Conservation (phyloP, 2,329 filamentous ascomycete species). For the Diaporthe citriasiana region DNA sequence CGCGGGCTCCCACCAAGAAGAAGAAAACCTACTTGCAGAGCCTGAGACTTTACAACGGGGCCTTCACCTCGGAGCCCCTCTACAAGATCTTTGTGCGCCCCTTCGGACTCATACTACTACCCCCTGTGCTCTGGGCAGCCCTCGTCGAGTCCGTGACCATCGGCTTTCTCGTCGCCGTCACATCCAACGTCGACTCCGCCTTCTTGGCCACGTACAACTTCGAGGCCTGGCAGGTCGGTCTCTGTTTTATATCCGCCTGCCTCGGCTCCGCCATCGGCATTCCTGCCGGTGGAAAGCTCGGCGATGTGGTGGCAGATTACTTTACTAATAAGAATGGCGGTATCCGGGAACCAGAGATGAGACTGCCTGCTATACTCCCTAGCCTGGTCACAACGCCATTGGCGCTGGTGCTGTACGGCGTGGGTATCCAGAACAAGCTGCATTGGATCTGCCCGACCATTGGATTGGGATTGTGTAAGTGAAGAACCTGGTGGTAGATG, state of each 20-base stretch:
- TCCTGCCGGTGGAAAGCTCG: constrained; percentile 63
- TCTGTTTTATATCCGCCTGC: constrained; percentile 65
- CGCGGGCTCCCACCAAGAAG: constrained; percentile 21
- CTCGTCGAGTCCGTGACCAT: constrained; percentile 68
- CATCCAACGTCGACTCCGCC: constrained; percentile 64
- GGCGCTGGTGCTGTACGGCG: constrained; percentile 60
- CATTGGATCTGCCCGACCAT: constrained; percentile 71
- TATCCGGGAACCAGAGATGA: constrained; percentile 71
- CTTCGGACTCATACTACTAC: constrained; percentile 63
- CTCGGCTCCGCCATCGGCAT: constrained; percentile 64
- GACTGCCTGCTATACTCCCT: constrained; percentile 66
- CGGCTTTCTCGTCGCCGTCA: constrained; percentile 68
- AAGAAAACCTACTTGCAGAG: constrained; percentile 53
- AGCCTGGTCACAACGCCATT: constrained; percentile 66
- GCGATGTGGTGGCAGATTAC: constrained; percentile 62
- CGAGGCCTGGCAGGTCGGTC: constrained; percentile 61
- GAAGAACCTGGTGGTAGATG: neutral
- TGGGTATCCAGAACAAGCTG: constrained; percentile 60
- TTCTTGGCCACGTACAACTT: constrained; percentile 60
- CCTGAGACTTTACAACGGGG: constrained; percentile 57
- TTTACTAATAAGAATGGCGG: constrained; percentile 67
- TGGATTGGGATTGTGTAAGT: constrained; percentile 66
- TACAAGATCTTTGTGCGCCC: constrained; percentile 64
- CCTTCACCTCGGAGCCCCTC: constrained; percentile 61
- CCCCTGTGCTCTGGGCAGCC: constrained; percentile 68